phyloP scores from a whole-genome alignment of 1,284 basidiomycete species.

The Apiotrichum brassicae region DNA sequence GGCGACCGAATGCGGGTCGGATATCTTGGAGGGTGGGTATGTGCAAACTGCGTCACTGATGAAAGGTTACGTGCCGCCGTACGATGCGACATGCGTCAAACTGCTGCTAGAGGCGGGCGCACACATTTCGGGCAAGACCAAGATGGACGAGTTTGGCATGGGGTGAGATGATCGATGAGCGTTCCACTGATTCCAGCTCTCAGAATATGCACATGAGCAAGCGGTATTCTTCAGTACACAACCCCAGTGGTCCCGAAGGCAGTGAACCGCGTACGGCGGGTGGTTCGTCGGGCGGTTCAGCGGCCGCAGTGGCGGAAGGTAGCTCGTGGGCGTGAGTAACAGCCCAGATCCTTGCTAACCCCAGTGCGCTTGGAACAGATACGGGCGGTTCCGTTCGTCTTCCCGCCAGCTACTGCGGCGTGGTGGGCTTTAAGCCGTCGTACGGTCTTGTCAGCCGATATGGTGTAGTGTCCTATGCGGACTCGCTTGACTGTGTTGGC shows the following conservation, averaged over 20 bases:
- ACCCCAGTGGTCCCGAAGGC: slow-evolving; percentile 53
- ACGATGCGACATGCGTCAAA: slow-evolving; percentile 77
- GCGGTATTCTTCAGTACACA: slow-evolving; percentile 56
- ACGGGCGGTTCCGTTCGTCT: slow-evolving; percentile 91
- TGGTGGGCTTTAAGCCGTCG: slow-evolving; percentile 88
- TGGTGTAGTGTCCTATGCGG: slow-evolving; percentile 89
- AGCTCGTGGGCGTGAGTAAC: slow-evolving; percentile 67
- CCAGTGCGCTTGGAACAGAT: slow-evolving; percentile 82
- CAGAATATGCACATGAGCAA: slow-evolving; percentile 28
- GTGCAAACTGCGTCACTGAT: slow-evolving; percentile 6
- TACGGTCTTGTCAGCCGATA: slow-evolving; percentile 88
- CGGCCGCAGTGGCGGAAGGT: slow-evolving; percentile 53
- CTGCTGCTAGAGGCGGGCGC: slow-evolving; percentile 63
- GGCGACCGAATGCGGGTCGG: slow-evolving; percentile 72
- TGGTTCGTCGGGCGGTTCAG: slow-evolving; percentile 51
- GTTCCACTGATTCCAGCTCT: slow-evolving; percentile 17
- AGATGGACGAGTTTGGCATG: slow-evolving; percentile 99
- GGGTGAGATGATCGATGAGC: slow-evolving; percentile 54
- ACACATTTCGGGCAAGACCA: slow-evolving; percentile 75
- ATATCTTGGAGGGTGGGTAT: slow-evolving; percentile 58
- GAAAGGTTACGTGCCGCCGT: slow-evolving; percentile 63
- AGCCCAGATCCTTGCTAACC: background rate
- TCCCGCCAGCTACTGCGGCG: slow-evolving; percentile 88
- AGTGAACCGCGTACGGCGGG: slow-evolving; percentile 60
- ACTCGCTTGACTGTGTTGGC: slow-evolving; percentile 91